Evolutionary conservation across 306 rosid species (phyloP).

Genomic region (Cucurbita moschata): DNA sequence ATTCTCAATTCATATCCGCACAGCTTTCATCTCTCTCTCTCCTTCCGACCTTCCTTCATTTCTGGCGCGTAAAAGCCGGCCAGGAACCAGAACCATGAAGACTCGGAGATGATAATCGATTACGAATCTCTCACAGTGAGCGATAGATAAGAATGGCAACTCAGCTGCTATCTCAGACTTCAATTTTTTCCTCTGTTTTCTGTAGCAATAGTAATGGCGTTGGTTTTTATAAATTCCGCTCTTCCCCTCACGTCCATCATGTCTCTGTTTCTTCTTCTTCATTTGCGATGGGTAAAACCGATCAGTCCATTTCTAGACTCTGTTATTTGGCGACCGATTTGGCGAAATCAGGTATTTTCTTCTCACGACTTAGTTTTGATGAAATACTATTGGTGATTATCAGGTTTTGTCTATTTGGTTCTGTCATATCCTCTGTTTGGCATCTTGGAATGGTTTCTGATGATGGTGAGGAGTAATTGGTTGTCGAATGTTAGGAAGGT

Average conservation of each 20-base stretch:
- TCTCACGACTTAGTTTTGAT: neutral
- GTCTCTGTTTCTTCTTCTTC: slow-evolving; percentile 15
- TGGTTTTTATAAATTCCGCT: slow-evolving; percentile 16
- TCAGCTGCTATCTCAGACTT: slow-evolving; percentile 36
- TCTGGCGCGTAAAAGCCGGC: neutral
- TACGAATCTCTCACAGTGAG: neutral
- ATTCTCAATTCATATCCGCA: slow-evolving; percentile 1
- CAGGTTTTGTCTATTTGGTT: neutral
- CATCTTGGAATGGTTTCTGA: neutral
- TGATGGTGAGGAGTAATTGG: neutral
- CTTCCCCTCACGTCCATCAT: slow-evolving; percentile 16
- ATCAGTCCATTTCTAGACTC: slow-evolving; percentile 13
- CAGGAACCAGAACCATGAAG: neutral
- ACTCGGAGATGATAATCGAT: neutral
- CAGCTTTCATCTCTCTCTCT: neutral
- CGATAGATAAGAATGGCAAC: slow-evolving; percentile 28
- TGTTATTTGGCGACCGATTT: slow-evolving; percentile 20
- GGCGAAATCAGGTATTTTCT: slow-evolving; percentile 40
- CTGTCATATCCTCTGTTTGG: slow-evolving; percentile 5
- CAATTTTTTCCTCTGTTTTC: slow-evolving; percentile 8
- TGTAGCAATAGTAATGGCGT: neutral
- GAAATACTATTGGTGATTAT: neutral
- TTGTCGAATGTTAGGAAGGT: neutral
- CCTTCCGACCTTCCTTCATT: neutral
- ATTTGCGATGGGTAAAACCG: slow-evolving; percentile 6